Conservation (phyloP, 1,139 yeast genomes). For the Saccharomyces hybrid region DNA sequence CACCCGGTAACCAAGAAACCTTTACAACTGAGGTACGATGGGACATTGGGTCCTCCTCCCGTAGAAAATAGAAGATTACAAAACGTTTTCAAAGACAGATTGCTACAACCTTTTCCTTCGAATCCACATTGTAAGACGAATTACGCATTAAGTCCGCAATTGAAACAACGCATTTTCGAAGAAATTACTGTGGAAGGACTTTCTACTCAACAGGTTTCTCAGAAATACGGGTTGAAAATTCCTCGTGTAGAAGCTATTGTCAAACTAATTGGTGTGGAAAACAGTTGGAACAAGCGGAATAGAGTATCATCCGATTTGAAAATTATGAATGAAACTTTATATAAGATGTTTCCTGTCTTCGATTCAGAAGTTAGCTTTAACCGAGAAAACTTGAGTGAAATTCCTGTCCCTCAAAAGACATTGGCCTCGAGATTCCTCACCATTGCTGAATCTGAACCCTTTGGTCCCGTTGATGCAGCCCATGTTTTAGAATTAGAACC, state of each 20-base stretch:
- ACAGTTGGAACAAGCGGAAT: conserved; percentile 45
- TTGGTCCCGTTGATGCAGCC: conserved; percentile 97
- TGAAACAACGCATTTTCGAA: conserved; percentile 52
- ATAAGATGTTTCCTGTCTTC: conserved; percentile 75
- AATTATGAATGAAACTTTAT: conserved; percentile 54
- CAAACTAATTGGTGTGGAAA: conserved; percentile 58
- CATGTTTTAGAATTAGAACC: conserved; percentile 73
- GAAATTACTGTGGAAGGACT: conserved; percentile 48
- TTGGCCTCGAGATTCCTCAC: conserved; percentile 77
- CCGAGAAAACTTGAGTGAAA: conserved; percentile 79
- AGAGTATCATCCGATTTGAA: conserved; percentile 44
- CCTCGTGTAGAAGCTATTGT: conserved; percentile 83
- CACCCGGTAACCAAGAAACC: conserved; percentile 36
- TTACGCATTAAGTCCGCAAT: conserved; percentile 46
- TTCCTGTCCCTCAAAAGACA: conserved; percentile 84
- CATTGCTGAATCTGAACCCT: conserved; percentile 92
- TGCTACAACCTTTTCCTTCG: conserved; percentile 69
- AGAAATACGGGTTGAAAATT: conserved; percentile 69
- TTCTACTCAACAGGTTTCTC: conserved; percentile 68
- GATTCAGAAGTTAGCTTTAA: conserved; percentile 33
- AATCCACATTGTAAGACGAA: conserved; percentile 68
- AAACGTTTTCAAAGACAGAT: conserved; percentile 32
- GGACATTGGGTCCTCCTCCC: conserved; percentile 13
- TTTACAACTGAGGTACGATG: conserved; percentile 23
- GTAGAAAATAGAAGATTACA: conserved; percentile 13